Base-by-base conservation (phyloP, 2,329 filamentous ascomycete species). In the Xylariaceae sp. region DNA sequence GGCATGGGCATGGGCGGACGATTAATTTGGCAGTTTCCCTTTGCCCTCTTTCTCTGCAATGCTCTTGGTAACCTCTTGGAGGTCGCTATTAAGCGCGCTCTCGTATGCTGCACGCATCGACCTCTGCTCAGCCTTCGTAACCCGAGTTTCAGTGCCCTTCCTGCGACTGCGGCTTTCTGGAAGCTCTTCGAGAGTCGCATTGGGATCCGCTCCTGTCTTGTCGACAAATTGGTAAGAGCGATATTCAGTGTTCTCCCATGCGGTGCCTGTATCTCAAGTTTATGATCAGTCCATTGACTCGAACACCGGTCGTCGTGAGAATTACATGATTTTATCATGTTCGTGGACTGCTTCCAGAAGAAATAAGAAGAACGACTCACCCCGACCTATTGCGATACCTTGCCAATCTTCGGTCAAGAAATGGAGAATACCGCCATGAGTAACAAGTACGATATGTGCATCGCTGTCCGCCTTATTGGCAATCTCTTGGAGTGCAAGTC, bases 381-480 rank as follows among this genome's bases (percentile, higher is more conserved):
- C 71, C 51, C 53, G 55, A 0, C 61, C 59, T 3, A 73, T 60
- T 60, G 69, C 65, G 19, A 79, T 77, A 39, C 83, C 86, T 47
- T 82, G 75, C 82, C 85, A 95, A 62, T 95, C 90, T 58, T 90
- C 81, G 0, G 89, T 94, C 55, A 96, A 71, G 61, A 89, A 95
- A 66, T 96, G 90, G 60, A 95, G 66, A 59, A 91, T 87, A 1
- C 87, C 88, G 1, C 90, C 90, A 61, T 95, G 90, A 3, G 89
- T 86, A 7, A 95, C 89, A 2, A 90, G 76, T 0, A 86, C 82
- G 27, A 95, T 80, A 58, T 92, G 80, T 3, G 71, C 74, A 60
- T 87, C 83, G 5, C 63, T 61, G 1, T 62, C 70, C 1, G 65
- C 66, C 27, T 62, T 59, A 74, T 68, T 33, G 45, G 71, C 61